A percentile compares a stretch with the other conserved stretches of the same genome.
Conservation (phyloP, 495 filamentous ascomycete species). For the Beverwykella pulmonaria region DNA sequence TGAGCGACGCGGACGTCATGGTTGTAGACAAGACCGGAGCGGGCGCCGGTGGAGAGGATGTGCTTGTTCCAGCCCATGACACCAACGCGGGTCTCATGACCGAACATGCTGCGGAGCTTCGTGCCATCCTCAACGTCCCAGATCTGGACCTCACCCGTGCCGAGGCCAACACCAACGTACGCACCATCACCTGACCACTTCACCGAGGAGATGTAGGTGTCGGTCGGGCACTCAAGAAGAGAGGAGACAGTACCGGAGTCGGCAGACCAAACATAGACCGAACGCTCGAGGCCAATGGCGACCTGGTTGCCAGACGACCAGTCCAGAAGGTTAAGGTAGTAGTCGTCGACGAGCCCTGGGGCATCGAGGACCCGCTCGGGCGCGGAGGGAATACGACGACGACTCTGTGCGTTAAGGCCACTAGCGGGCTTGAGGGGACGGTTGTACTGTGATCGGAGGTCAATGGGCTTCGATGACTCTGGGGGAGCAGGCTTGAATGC, state of each 20-base stretch:
- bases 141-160: conserved; percentile 95
- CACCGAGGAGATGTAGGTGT: conserved; percentile 96
- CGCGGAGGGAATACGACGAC: conserved; percentile 87
- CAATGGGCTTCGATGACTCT: conserved; percentile 96
- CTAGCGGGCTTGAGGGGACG: conserved; percentile 82
- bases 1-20: conserved; percentile 97
- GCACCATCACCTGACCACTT: conserved; percentile 98
- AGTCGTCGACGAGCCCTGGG: conserved; percentile 93
- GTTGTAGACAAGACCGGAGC: conserved; percentile 96
- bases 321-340: conserved; percentile 97
- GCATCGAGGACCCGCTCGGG: conserved; percentile 98
- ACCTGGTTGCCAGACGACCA: conserved; percentile 98
- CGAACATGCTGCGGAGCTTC: conserved; percentile 97
- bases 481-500: conserved; percentile 97
- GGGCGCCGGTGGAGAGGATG: conserved; percentile 89
- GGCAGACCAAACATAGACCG: conserved; percentile 98
- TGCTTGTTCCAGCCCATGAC: conserved; percentile 99
- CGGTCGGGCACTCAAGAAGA: conserved; percentile 79
- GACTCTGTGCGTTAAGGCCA: conserved; percentile 75
- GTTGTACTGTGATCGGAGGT: conserved; percentile 97
- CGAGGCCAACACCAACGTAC: conserved; percentile 93
- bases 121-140: conserved; percentile 96
- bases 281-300: conserved; percentile 94
- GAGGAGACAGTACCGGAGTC: conserved; percentile 85
- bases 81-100: conserved; percentile 93